Evolutionary conservation across 2,329 filamentous ascomycete species (phyloP).

Genomic region (Hymenoscyphus fructigenus): DNA sequence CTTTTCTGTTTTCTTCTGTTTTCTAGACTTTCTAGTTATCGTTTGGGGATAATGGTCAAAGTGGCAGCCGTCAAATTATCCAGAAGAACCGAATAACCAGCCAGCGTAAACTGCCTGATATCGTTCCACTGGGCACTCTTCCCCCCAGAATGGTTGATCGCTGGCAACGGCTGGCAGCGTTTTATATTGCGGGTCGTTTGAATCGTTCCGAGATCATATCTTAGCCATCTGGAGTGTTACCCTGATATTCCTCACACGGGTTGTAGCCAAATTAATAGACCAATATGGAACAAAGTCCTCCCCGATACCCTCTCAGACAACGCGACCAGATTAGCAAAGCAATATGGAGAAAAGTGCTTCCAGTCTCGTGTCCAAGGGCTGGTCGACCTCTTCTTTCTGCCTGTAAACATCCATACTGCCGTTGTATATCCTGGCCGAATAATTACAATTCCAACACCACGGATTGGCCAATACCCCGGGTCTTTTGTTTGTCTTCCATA

Average conservation of each 20-base stretch:
- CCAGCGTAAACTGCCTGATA: not conserved
- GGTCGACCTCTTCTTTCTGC: constrained; percentile 10
- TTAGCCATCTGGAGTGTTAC: not conserved
- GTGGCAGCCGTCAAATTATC: not conserved
- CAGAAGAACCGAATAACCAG: not conserved
- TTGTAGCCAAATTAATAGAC: constrained; percentile 3
- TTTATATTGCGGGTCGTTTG: not conserved
- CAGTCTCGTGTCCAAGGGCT: constrained; percentile 14
- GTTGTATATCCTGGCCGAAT: constrained; percentile 10
- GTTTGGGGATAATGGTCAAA: not conserved
- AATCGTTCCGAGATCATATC: not conserved
- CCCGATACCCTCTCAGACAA: not conserved
- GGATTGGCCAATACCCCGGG: constrained; percentile 11
- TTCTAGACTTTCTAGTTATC: not conserved
- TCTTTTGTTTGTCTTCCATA: not conserved
- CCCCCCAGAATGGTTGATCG: not conserved
- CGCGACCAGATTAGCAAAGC: constrained; percentile 10
- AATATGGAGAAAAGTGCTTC: constrained; percentile 15
- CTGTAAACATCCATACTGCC: not conserved
- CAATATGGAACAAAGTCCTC: not conserved
- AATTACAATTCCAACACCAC: constrained; percentile 10
- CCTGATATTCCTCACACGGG: not conserved
- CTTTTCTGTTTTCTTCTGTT: not conserved
- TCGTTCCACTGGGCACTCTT: not conserved
- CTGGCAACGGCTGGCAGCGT: not conserved